Conservation (phyloP, 1,284 basidiomycete species). For the Microbotryomycetes sp. region DNA sequence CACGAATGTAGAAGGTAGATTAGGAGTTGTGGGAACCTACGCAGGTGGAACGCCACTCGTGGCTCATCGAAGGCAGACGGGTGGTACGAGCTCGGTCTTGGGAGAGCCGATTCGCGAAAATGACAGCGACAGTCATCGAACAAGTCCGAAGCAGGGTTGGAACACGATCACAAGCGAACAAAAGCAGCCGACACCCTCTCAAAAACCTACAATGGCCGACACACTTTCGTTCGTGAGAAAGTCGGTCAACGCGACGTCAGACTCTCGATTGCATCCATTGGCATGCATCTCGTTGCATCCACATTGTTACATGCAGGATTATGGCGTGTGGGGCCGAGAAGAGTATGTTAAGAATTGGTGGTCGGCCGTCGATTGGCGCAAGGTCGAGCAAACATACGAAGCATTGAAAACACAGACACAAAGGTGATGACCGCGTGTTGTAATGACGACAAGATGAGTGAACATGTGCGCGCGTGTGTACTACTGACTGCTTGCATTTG, state of each 20-base stretch:
- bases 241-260: not conserved
- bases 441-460: not conserved
- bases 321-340: conserved; percentile 91
- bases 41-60: conserved; percentile 85
- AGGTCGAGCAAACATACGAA: conserved; percentile 52
- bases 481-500: not conserved
- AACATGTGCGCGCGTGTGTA: not conserved
- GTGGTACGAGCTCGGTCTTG: conserved; percentile 4
- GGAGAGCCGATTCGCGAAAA: conserved; percentile 25
- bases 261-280: conserved; percentile 56
- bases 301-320: conserved; percentile 82
- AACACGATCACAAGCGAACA: not conserved
- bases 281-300: conserved; percentile 83
- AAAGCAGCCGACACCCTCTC: not conserved
- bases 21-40: conserved; percentile 75
- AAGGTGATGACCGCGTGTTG: not conserved
- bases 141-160: not conserved
- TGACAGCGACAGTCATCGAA: not conserved
- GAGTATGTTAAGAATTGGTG: conserved; percentile 85
- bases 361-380: conserved; percentile 78
- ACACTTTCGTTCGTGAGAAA: not conserved
- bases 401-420: conserved; percentile 34
- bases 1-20: conserved; percentile 55
- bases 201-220: conserved; percentile 11
- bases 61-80: conserved; percentile 42